A percentile compares a stretch with the other conserved stretches of the same genome.
Evolutionary conservation across 2,329 filamentous ascomycete species (phyloP).

Genomic region (Talaromyces sp.): DNA sequence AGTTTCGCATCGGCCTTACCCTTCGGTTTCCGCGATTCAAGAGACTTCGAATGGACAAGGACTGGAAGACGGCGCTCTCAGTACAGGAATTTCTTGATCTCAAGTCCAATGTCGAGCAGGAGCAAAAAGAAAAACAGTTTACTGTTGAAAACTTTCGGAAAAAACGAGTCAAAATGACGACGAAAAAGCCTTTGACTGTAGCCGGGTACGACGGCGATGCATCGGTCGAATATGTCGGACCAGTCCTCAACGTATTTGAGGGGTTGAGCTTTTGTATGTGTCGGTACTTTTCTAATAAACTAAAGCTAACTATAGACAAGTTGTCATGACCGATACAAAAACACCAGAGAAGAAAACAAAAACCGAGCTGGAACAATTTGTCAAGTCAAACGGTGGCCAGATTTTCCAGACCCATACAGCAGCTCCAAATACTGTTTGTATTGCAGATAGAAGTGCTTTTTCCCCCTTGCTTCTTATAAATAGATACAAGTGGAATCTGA

Average conservation of each 20-base stretch:
- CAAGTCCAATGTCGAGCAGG: conserved; percentile 63
- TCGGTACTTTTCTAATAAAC: not conserved
- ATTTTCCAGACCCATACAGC: conserved; percentile 69
- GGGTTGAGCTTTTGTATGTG: conserved; percentile 66
- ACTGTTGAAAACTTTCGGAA: conserved; percentile 64
- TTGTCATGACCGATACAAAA: conserved; percentile 69
- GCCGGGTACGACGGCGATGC: conserved; percentile 60
- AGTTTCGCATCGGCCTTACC: conserved; percentile 72
- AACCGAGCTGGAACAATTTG: conserved; percentile 68
- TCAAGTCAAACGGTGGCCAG: conserved; percentile 77
- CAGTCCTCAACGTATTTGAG: conserved; percentile 63
- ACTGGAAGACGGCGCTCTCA: conserved; percentile 75
- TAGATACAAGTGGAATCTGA: not conserved
- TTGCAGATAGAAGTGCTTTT: conserved; percentile 67
- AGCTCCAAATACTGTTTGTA: conserved; percentile 59
- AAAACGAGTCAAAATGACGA: conserved; percentile 53
- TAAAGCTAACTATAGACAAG: conserved; percentile 20
- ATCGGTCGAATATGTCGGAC: conserved; percentile 51
- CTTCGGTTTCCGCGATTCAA: conserved; percentile 90
- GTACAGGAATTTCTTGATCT: conserved; percentile 72
- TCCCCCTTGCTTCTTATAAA: not conserved
- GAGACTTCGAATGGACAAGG: conserved; percentile 71
- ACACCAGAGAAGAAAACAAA: conserved; percentile 70
- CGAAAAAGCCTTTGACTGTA: conserved; percentile 66
- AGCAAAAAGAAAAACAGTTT: conserved; percentile 67